phyloP scores from a whole-genome alignment of 2,329 filamentous ascomycete genomes.

The Beauveria rudraprayagi region DNA sequence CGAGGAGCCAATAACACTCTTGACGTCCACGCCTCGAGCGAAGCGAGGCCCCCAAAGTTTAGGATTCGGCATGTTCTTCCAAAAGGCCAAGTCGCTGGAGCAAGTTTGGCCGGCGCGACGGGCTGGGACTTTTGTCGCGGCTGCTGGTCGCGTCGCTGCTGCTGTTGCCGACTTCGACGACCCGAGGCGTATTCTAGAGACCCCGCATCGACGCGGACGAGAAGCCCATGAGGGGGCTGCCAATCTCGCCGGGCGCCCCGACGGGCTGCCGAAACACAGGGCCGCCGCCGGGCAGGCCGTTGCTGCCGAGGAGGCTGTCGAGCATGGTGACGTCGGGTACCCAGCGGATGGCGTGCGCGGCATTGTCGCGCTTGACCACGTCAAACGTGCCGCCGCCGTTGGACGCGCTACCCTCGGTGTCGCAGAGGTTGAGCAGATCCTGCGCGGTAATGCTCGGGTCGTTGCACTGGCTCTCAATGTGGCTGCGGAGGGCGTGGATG shows the following conservation, averaged over 20 bases:
- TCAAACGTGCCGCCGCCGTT: constrained; percentile 91
- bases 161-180: background rate
- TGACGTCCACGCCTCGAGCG: background rate
- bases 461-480: constrained; percentile 49
- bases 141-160: background rate
- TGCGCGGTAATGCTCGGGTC: constrained; percentile 34
- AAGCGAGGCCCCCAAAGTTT: background rate
- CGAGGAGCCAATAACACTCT: background rate
- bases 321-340: constrained; percentile 29
- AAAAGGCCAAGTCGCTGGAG: constrained; percentile 12
- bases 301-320: background rate
- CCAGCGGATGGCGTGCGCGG: constrained; percentile 41
- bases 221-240: constrained; percentile 51
- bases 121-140: constrained; percentile 6
- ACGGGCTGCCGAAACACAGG: constrained; percentile 36
- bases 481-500: constrained; percentile 58
- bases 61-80: background rate
- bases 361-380: constrained; percentile 43
- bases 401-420: constrained; percentile 76
- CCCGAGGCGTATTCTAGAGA: constrained; percentile 22
- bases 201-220: constrained; percentile 29
- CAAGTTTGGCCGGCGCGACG: constrained; percentile 13
- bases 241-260: constrained; percentile 59
- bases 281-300: constrained; percentile 31
- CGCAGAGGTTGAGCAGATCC: constrained; percentile 77